Evolutionary conservation across 495 filamentous ascomycete genomes (phyloP), one percentile per base, ranked within the genome.

Genomic region (Penicillium malachiteum): DNA sequence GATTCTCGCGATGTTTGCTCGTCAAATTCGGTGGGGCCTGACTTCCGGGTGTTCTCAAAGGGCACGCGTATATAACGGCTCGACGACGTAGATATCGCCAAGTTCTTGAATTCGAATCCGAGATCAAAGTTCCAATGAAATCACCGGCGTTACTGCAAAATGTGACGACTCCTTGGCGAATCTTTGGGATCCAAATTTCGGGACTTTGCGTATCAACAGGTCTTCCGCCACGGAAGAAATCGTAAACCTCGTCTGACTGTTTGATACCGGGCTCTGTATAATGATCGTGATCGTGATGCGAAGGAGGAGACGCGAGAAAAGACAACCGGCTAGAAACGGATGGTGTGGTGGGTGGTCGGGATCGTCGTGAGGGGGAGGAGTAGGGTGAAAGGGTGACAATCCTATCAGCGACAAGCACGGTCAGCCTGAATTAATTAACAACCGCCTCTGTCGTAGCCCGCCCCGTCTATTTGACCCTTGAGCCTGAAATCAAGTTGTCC

Each of bases 291-390:
- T 50, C 48, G 38, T 42, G 38, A 41, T 43, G 26, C 34, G 34
- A 38, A 13, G 26, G 8, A 40, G 26, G 12, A 13, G 30, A 52
- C 8, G 39, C 31, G 41, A 50, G 34, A 10, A 12, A 46, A 16
- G 33, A 52, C 48, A 48, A 49, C 56, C 55, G 58, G 55, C 30
- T 61, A 52, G 38, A 53, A 48, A 32, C 52, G 48, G 62, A 57
- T 53, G 49, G 50, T 45, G 54, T 48, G 50, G 47, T 50, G 16
- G 40, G 32, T 39, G 47, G 14, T 48, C 47, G 44, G 53, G 52
- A 14, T 52, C 33, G 50, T 54, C 45, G 59, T 44, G 35, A 51
- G 53, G 41, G 46, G 30, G 35, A 21, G 52, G 33, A 31, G 17
- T 46, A 21, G 46, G 39, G 48, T 26, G 26, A 44, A 51, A 32